These are phyloP conservation scores for Medicago lupulina DNA, from an alignment of 306 rosid genomes.

Conservation along the genomic window DNA sequence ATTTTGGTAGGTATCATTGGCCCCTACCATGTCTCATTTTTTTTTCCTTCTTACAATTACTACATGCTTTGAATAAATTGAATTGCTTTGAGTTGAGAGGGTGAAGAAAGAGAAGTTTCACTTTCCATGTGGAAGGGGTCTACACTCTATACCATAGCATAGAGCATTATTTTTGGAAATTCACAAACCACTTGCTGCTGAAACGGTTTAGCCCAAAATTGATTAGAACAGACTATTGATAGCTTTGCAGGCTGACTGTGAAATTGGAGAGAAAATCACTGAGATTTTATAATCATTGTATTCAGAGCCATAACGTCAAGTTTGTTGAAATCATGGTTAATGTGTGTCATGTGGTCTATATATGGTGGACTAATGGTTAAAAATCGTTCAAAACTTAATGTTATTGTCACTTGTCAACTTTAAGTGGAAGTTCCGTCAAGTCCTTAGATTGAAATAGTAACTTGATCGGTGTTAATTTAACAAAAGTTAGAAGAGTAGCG, in stretches of 20 bases:
- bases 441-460: too few species aligned
- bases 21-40: not conserved
- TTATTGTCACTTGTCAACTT: too few species aligned
- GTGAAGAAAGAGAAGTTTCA: conserved; percentile 2
- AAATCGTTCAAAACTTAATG: too few species aligned
- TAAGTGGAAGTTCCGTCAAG: too few species aligned
- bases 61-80: not conserved
- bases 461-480: too few species aligned
- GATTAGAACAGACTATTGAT: conserved; percentile 1
- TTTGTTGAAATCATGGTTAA: not conserved
- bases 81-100: not conserved
- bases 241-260: conserved; percentile 9
- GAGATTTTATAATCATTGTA: conserved; percentile 9
- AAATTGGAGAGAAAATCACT: conserved; percentile 21
- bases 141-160: not conserved
- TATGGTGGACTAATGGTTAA: too few species aligned
- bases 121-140: conserved; percentile 21
- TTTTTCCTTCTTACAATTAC: not conserved
- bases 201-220: conserved; percentile 26
- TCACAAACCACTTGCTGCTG: conserved; percentile 5
- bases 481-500: too few species aligned
- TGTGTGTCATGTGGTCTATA: too few species aligned
- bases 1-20: conserved; percentile 29
- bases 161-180: conserved; percentile 21
- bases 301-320: conserved; percentile 1